These are phyloP conservation scores for Fraxinus excelsior DNA, from an alignment of 257 asterid species.

Conservation along the genomic window DNA sequence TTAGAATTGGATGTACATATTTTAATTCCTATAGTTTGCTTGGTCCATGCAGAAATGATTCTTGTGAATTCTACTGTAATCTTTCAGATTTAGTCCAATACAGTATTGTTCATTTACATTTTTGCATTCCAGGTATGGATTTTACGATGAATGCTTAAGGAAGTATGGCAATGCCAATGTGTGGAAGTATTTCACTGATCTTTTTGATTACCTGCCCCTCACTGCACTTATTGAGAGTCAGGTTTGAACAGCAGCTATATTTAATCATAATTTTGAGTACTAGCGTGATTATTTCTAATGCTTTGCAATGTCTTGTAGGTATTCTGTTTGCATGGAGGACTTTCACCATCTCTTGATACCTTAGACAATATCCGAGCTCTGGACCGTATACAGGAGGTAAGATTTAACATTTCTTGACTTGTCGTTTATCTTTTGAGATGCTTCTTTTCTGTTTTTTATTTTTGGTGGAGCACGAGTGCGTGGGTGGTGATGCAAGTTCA, in stretches of 20 bases:
- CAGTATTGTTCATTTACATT: slow-evolving; percentile 29
- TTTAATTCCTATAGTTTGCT: background rate
- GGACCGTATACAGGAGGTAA: slow-evolving; percentile 97
- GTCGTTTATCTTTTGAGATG: background rate
- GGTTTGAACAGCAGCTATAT: slow-evolving; percentile 50
- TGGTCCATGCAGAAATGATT: background rate
- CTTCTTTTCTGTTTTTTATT: background rate
- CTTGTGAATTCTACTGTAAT: background rate
- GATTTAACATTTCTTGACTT: background rate
- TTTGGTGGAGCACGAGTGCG: background rate
- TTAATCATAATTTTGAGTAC: slow-evolving; percentile 13
- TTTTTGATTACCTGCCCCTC: slow-evolving; percentile 92
- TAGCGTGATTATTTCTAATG: slow-evolving; percentile 26
- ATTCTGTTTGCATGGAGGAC: slow-evolving; percentile 98
- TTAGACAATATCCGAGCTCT: slow-evolving; percentile 85
- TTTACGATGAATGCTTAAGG: slow-evolving; percentile 96
- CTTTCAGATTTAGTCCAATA: slow-evolving; percentile 13
- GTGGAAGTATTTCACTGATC: too few relatives aligned
- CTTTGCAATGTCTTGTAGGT: slow-evolving; percentile 44
- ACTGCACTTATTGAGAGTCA: slow-evolving; percentile 99
- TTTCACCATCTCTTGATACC: slow-evolving; percentile 94
- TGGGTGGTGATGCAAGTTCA: background rate
- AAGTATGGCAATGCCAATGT: slow-evolving; percentile 98
- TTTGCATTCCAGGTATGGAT: slow-evolving; percentile 72
- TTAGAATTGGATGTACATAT: background rate